These are phyloP conservation scores for Cynara cardunculus DNA, from an alignment of 129 eudicot species.

Conservation along the genomic window DNA sequence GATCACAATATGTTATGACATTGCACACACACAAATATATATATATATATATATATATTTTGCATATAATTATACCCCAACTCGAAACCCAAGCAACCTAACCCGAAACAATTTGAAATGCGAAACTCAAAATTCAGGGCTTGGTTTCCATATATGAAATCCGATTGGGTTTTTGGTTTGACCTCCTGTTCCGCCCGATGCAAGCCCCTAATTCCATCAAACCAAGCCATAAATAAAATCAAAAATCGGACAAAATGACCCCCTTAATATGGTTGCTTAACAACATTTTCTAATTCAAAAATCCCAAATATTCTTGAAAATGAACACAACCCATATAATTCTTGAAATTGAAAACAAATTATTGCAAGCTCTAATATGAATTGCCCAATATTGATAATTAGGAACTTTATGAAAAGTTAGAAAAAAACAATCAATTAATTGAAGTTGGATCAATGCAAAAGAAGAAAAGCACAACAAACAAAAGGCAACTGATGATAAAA, in stretches of 20 bases:
- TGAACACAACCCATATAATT: background rate
- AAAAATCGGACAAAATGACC: background rate
- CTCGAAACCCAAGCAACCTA: too few relatives aligned
- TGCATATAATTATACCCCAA: too few relatives aligned
- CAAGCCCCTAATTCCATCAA: background rate
- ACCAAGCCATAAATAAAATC: background rate
- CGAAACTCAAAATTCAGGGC: too few relatives aligned
- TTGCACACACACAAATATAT: background rate
- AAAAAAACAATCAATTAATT: background rate
- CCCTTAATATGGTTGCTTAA: background rate
- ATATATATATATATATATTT: too few relatives aligned
- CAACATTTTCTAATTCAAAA: background rate
- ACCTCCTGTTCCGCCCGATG: too few relatives aligned
- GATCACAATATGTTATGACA: background rate
- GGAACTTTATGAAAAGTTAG: background rate
- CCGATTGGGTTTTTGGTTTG: too few relatives aligned
- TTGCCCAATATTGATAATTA: background rate
- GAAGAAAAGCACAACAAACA: background rate
- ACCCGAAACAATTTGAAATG: too few relatives aligned
- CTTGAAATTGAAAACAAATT: background rate
- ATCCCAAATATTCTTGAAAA: background rate
- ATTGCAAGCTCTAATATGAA: background rate
- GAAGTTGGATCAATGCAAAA: background rate
- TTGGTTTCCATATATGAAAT: too few relatives aligned
- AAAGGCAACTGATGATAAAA: background rate